Evolutionary conservation across 306 rosid species (phyloP).

Genomic region (Prunus dulcis): DNA sequence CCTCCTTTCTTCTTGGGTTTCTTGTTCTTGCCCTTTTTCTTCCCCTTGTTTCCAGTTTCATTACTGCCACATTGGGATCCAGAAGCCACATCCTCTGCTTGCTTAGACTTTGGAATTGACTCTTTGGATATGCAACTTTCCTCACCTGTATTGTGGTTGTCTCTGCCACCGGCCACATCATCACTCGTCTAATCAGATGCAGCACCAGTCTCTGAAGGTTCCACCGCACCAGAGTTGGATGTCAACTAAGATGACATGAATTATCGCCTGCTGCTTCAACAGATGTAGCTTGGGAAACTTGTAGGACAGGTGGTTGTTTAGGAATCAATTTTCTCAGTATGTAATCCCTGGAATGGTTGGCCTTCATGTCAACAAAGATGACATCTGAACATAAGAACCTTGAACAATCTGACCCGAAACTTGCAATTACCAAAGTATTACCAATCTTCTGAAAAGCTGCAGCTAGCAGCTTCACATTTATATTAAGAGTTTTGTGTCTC

Average conservation of each 20-base stretch:
- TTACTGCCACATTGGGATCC: neutral
- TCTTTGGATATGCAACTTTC: neutral
- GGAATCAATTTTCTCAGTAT: conserved; percentile 33
- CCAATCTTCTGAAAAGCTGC: conserved; percentile 40
- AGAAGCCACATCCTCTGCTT: neutral
- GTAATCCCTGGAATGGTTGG: conserved; percentile 14
- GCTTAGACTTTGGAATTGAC: neutral
- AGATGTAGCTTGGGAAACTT: neutral
- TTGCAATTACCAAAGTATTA: conserved; percentile 51
- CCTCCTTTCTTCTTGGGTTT: neutral
- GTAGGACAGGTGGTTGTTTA: neutral
- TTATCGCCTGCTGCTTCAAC: neutral
- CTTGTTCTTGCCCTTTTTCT: conserved; percentile 1
- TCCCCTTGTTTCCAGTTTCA: neutral
- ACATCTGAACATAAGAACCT: conserved; percentile 33
- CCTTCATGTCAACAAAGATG: conserved; percentile 32
- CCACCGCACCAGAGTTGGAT: conserved; percentile 1
- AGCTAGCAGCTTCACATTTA: conserved; percentile 32
- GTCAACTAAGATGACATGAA: too few relatives aligned
- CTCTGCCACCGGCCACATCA: neutral
- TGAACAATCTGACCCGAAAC: conserved; percentile 13
- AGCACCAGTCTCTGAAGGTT: neutral
- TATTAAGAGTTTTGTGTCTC: neutral
- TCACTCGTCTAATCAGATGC: neutral
- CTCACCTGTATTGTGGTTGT: neutral